These are phyloP conservation scores for Mycena polygramma DNA, from an alignment of 768 basidiomycete genomes.

Conservation along the genomic window DNA sequence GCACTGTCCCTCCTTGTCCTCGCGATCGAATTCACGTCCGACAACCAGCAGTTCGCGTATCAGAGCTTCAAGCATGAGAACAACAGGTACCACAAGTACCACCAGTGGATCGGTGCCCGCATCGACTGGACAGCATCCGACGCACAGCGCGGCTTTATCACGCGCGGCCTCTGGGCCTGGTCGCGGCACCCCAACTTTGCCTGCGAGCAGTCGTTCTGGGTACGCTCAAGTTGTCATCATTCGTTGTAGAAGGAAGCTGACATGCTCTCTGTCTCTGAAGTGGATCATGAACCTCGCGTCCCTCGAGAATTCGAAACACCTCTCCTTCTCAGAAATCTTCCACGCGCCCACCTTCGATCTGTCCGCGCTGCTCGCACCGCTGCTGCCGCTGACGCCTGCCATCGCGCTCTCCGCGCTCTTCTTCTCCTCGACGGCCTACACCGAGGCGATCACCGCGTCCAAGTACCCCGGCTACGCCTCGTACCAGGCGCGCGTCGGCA, in stretches of 20 bases:
- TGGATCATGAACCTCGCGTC: constrained; percentile 79
- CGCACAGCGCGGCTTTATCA: constrained; percentile 84
- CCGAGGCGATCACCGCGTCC: constrained; percentile 80
- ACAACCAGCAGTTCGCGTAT: constrained; percentile 92
- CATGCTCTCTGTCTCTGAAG: constrained; percentile 48
- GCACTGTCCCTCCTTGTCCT: constrained; percentile 70
- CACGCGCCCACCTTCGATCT: constrained; percentile 22
- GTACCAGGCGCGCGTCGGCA: constrained; percentile 84
- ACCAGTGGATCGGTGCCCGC: constrained; percentile 76
- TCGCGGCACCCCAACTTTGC: constrained; percentile 93
- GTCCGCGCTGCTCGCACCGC: constrained; percentile 17
- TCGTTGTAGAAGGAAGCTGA: constrained; percentile 2
- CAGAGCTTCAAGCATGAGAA: constrained; percentile 80
- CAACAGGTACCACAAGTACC: constrained; percentile 54
- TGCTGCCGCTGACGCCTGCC: constrained; percentile 61
- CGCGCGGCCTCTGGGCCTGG: constrained; percentile 88
- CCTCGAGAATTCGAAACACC: constrained; percentile 53
- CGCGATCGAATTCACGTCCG: constrained; percentile 83
- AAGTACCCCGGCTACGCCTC: constrained; percentile 84
- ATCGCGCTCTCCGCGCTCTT: constrained; percentile 78
- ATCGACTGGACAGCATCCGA: constrained; percentile 78
- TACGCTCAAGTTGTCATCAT: constrained; percentile 46
- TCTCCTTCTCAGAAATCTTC: constrained; percentile 41
- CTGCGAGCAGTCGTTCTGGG: constrained; percentile 92
- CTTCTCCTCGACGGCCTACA: constrained; percentile 80